These are phyloP conservation scores for Vigna mungo DNA, from an alignment of 306 rosid species.

Conservation along the genomic window DNA sequence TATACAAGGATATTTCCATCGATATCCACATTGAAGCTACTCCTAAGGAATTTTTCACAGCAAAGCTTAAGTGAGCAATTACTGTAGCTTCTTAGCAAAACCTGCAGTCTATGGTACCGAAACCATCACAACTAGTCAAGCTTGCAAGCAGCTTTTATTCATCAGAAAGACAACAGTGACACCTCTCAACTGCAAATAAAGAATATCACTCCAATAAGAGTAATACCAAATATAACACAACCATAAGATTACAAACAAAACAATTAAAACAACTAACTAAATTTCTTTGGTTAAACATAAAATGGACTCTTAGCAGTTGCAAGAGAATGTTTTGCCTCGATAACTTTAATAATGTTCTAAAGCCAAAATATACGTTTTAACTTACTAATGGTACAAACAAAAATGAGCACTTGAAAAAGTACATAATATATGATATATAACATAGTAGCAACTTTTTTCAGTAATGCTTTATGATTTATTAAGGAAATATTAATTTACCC, in stretches of 20 bases:
- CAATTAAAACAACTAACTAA: background rate
- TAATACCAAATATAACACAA: constrained; percentile 28
- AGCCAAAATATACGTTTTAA: background rate
- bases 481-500: background rate
- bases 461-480: constrained; percentile 18
- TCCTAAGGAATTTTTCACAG: constrained; percentile 33
- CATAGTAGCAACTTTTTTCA: constrained; percentile 6
- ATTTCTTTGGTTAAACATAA: constrained; percentile 21
- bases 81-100: constrained; percentile 43
- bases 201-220: constrained; percentile 28
- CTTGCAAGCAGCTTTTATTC: constrained; percentile 55
- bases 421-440: constrained; percentile 20
- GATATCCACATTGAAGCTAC: constrained; percentile 35
- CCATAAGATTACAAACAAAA: background rate
- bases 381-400: background rate
- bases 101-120: constrained; percentile 49
- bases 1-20: constrained; percentile 45
- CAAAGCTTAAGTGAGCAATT: constrained; percentile 35
- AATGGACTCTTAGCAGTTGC: background rate
- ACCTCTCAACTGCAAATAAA: constrained; percentile 48
- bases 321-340: constrained; percentile 6
- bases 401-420: background rate
- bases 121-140: constrained; percentile 50
- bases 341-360: background rate
- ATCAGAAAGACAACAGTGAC: constrained; percentile 39